phyloP scores from a whole-genome alignment of 495 filamentous ascomycete genomes.

The Massariosphaeria phaeospora region DNA sequence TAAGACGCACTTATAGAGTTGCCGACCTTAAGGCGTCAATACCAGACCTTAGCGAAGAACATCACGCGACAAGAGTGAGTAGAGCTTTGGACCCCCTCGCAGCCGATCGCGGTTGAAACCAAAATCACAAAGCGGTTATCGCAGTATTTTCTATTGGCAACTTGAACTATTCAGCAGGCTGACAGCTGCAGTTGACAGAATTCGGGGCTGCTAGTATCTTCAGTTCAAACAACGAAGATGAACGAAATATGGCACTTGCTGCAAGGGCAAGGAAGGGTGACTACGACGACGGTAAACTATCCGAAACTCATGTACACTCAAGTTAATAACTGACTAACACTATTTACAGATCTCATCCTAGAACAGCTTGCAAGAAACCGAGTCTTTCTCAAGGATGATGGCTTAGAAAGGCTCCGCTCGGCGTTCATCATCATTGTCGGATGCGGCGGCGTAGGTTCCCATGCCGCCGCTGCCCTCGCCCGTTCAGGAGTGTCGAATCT shows the following conservation, averaged over 20 bases:
- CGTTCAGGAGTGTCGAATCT: slow-evolving; percentile 83
- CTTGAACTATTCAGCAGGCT: too few species aligned
- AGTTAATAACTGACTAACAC: slow-evolving; percentile 8
- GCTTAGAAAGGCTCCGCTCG: slow-evolving; percentile 69
- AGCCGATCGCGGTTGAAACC: background rate
- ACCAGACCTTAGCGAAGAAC: slow-evolving; percentile 37
- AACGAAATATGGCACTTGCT: slow-evolving; percentile 69
- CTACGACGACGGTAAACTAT: slow-evolving; percentile 71
- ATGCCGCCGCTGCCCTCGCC: slow-evolving; percentile 78
- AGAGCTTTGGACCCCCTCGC: background rate
- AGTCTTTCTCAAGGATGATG: slow-evolving; percentile 80
- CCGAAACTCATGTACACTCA: background rate
- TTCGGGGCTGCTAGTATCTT: slow-evolving; percentile 62
- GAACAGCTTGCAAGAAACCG: slow-evolving; percentile 95
- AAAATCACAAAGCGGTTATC: too few species aligned
- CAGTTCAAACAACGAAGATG: slow-evolving; percentile 64
- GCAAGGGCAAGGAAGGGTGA: slow-evolving; percentile 77
- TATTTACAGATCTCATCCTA: slow-evolving; percentile 69
- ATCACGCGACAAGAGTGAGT: slow-evolving; percentile 37
- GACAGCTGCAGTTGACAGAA: slow-evolving; percentile 58
- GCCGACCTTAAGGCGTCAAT: slow-evolving; percentile 42
- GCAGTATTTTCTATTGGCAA: too few species aligned
- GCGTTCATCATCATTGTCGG: slow-evolving; percentile 87
- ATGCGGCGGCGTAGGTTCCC: slow-evolving; percentile 91
- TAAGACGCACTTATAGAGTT: slow-evolving; percentile 35